These are phyloP conservation scores for Talinum fruticosum DNA, from an alignment of 148 eudicot species.

Conservation along the genomic window DNA sequence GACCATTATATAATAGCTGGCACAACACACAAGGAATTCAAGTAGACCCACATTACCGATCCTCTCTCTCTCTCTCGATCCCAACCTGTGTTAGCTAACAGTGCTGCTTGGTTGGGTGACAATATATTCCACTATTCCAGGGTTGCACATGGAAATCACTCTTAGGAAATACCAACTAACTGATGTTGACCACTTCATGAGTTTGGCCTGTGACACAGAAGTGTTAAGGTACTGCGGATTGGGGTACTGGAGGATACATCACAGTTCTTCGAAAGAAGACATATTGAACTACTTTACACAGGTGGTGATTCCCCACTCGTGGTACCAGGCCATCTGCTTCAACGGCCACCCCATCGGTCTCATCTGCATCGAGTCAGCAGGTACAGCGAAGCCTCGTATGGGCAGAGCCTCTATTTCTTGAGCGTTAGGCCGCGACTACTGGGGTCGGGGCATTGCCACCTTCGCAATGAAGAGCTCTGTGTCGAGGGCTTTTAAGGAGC, in stretches of 20 bases:
- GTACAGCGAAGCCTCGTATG: neutral
- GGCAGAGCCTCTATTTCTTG: constrained; percentile 30
- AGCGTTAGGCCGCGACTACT: constrained; percentile 33
- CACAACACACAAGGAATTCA: too few species aligned
- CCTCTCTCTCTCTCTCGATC: too few species aligned
- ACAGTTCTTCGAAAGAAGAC: too few species aligned
- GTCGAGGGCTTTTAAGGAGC: constrained; percentile 12
- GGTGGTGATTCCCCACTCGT: neutral
- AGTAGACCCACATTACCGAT: too few species aligned
- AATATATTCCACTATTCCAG: constrained; percentile 18
- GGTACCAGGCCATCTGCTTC: too few species aligned
- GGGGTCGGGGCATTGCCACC: constrained; percentile 39
- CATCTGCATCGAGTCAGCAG: constrained; percentile 17
- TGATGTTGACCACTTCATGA: constrained; percentile 30
- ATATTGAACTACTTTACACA: too few species aligned
- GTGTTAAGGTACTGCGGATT: constrained; percentile 15
- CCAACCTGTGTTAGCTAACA: too few species aligned
- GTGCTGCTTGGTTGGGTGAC: too few species aligned
- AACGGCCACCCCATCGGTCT: constrained; percentile 36
- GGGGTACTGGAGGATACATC: constrained; percentile 2
- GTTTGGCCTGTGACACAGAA: constrained; percentile 32
- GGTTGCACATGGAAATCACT: constrained; percentile 21
- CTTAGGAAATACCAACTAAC: constrained; percentile 30
- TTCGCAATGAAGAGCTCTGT: constrained; percentile 26
- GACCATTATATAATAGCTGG: too few species aligned